These are phyloP conservation scores for Pseudognaphalium luteoalbum DNA, from an alignment of 129 eudicot species.

Conservation along the genomic window DNA sequence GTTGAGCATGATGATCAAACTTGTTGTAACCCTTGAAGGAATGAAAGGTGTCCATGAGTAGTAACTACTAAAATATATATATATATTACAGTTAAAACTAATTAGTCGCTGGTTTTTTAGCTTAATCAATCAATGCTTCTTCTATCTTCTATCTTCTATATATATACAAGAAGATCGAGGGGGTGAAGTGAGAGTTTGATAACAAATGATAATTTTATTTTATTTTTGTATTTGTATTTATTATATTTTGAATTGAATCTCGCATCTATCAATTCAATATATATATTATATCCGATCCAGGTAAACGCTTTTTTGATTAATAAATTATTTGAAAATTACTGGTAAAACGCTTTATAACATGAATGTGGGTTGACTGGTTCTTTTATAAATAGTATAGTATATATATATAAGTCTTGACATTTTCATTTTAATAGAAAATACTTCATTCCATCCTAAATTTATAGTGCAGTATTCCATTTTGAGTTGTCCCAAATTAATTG, in stretches of 20 bases:
- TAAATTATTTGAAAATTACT: no score
- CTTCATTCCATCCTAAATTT: no score
- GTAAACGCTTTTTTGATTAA: no score
- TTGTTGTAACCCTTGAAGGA: conserved; percentile 85
- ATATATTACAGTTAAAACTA: neutral
- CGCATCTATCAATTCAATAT: neutral
- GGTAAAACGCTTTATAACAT: no score
- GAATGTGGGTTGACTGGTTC: neutral
- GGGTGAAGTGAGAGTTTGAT: neutral
- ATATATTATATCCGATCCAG: no score
- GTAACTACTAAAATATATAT: no score
- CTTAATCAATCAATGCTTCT: neutral
- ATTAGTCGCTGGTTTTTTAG: neutral
- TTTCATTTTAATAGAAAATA: neutral
- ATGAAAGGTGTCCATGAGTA: conserved; percentile 48
- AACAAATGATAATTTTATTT: neutral
- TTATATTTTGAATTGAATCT: neutral
- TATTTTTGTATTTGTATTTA: neutral
- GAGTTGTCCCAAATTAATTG: no score
- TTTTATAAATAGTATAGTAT: neutral
- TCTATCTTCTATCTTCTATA: neutral
- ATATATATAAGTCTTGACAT: neutral
- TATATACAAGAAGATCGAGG: neutral
- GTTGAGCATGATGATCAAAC: conserved; percentile 46
- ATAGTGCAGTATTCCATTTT: no score